Conservation (phyloP, 352 stramenopile species). For the Globisporangium nodosum region DNA sequence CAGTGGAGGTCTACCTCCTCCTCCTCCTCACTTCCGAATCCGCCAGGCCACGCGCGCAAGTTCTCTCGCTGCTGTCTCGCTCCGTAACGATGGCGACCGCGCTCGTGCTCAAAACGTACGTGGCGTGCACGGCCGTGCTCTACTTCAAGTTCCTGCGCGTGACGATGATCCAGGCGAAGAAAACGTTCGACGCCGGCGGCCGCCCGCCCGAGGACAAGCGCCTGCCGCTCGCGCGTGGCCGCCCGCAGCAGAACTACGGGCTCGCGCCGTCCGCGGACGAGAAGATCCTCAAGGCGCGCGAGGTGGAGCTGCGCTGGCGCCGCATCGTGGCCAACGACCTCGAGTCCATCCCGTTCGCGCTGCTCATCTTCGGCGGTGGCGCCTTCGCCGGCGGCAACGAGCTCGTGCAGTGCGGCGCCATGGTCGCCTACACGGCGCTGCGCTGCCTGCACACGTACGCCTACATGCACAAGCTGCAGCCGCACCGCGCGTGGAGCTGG, state of each 20-base stretch:
- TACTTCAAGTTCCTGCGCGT: constrained; percentile 71
- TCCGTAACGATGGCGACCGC: constrained; percentile 3
- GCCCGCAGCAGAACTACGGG: constrained; percentile 32
- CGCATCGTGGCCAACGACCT: constrained; percentile 56
- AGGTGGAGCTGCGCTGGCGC: constrained; percentile 38
- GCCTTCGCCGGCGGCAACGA: constrained; percentile 33
- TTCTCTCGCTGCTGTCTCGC: too few species aligned
- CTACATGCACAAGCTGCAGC: constrained; percentile 30
- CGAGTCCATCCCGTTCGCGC: constrained; percentile 52
- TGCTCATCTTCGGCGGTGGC: constrained; percentile 41
- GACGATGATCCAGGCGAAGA: constrained; percentile 42
- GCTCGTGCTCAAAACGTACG: constrained; percentile 42
- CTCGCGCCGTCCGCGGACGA: constrained; percentile 24
- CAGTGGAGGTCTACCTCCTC: too few species aligned
- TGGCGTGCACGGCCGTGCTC: constrained; percentile 48
- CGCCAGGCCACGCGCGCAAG: background rate
- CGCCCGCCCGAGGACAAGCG: constrained; percentile 46
- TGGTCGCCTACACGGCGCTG: constrained; percentile 28
- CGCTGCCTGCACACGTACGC: constrained; percentile 35
- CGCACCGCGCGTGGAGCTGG: constrained; percentile 26
- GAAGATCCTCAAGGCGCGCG: constrained; percentile 23
- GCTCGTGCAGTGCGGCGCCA: constrained; percentile 26
- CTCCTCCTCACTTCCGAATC: background rate
- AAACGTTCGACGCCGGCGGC: constrained; percentile 46
- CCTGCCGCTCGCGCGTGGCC: constrained; percentile 19